Base-by-base conservation (phyloP, 2,329 filamentous ascomycete genomes). In the Fusarium verticillioides region DNA sequence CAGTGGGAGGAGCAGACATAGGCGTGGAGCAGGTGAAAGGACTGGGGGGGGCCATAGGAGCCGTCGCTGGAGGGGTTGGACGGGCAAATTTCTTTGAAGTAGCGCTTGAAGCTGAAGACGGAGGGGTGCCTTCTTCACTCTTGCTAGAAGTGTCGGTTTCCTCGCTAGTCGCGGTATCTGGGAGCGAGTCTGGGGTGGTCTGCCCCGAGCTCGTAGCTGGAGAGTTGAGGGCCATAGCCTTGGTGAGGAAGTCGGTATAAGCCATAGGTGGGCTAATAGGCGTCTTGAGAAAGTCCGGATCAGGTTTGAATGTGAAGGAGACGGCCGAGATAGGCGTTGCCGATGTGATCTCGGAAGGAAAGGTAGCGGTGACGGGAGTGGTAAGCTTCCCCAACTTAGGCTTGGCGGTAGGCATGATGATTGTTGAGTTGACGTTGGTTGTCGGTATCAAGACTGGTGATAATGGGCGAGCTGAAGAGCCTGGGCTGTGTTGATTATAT, bases 191-290 rank as follows among this genome's bases (percentile, higher is more conserved):
- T 69, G 85, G 86, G 57, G 86, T 85, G 57, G 81, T 86, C 72
- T 86, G 85, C 64, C 84, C 85, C 23, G 85, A 85, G 76, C 86
- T 85, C 57, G 85, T 84, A 44, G 91, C 88, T 13, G 93, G 93
- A 72, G 92, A 94, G 79, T 91, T 90, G 66, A 95, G 86, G 23
- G 92, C 92, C 83, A 97, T 90, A 68, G 92, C 91, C 84, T 95
- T 96, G 58, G 81, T 79, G 72, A 98, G 91, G 80, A 98, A 98
- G 79, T 98, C 95, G 75, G 94, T 92, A 81, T 98, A 98, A 65
- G 96, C 95, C 28, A 89, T 87, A 7, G 96, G 96, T 59, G 96
- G 96, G 58, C 93, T 97, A 81, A 98, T 97, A 54, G 95, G 95
- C 9, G 95, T 98, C 84, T 95, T 96, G 85, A 95, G 89, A 76